Evolutionary conservation across 2,329 filamentous ascomycete genomes (phyloP).

Genomic region (Pestalotiopsis sp.): DNA sequence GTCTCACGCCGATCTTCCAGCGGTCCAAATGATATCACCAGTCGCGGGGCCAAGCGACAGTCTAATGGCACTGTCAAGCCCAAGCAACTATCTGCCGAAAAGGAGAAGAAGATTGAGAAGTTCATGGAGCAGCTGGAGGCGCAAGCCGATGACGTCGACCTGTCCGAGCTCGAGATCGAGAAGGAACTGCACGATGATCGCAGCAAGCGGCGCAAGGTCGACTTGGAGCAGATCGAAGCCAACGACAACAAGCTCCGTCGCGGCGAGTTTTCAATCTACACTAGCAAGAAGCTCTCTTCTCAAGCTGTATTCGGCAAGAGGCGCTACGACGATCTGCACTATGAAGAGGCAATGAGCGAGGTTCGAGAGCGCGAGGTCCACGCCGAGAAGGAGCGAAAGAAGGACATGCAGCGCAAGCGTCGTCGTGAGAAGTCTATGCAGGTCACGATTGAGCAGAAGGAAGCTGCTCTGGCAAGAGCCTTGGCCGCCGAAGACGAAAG

Average conservation of each 20-base stretch:
- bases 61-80: constrained; percentile 57
- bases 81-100: constrained; percentile 54
- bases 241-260: constrained; percentile 64
- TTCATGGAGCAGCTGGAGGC: constrained; percentile 52
- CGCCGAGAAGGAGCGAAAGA: constrained; percentile 98
- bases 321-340: constrained; percentile 75
- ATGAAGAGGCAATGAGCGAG: constrained; percentile 78
- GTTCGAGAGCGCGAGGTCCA: constrained; percentile 88
- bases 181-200: constrained; percentile 52
- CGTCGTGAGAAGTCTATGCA: constrained; percentile 95
- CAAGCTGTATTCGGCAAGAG: constrained; percentile 73
- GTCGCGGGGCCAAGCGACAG: constrained; percentile 57
- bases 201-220: constrained; percentile 66
- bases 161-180: constrained; percentile 45
- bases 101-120: constrained; percentile 69
- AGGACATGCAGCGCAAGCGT: constrained; percentile 98
- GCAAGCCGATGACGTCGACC: constrained; percentile 39
- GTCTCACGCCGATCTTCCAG: constrained; percentile 49
- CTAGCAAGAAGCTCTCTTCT: constrained; percentile 61
- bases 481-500: constrained; percentile 77
- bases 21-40: constrained; percentile 43
- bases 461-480: constrained; percentile 76
- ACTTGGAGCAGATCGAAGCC: constrained; percentile 64
- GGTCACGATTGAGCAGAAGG: constrained; percentile 87
- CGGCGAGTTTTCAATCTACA: constrained; percentile 58